Base-by-base conservation (phyloP, 768 basidiomycete species). In the Sarcomyxa edulis region DNA sequence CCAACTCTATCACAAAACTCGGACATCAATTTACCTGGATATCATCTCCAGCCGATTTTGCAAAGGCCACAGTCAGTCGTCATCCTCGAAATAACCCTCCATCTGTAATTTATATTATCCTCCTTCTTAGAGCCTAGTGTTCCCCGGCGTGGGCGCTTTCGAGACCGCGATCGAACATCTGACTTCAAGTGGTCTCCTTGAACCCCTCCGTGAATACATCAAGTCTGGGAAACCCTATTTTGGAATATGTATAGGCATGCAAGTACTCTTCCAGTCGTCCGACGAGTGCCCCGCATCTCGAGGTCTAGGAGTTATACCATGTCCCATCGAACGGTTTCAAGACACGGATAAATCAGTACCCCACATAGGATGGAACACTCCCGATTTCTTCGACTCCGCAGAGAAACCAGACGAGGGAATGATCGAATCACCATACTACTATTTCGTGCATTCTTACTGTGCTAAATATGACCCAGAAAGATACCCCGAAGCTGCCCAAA, bases 181-280 rank as follows among this genome's bases (percentile, higher is more conserved):
- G 35, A 61, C 65, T 11, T 59, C 71, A 12, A 80, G 79, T 44
- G 89, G 86, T 15, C 75, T 94, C 42, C 71, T 86, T 24, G 76
- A 86, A 46, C 92, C 90, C 18, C 71, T 99, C 40, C 75, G 73
- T 45, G 62, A 72, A 35, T 99, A 97, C 60, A 81, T 99, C 50
- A 61, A 64, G 11, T 89, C 89, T 8, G 95, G 96, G 18, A 77
- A 73, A 50, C 96, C 95, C 2, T 99, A 96, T 64, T 90, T 96
- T 62, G 91, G 91, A 26, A 98, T 99, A 67, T 99, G 96, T 65
- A 89, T 99, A 54, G 96, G 96, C 51, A 84, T 99, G 82, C 96
- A 99, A 62, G 78, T 96, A 41, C 86, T 99, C 45, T 98, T 92
- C 64, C 66, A 75, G 42, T 80, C 85, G 10, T 97, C 95, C 11